Percentiles rank a stretch among this genome's conserved stretches.
Conservation (phyloP, 2,329 filamentous ascomycete species). For the Paecilomyces niveus region DNA sequence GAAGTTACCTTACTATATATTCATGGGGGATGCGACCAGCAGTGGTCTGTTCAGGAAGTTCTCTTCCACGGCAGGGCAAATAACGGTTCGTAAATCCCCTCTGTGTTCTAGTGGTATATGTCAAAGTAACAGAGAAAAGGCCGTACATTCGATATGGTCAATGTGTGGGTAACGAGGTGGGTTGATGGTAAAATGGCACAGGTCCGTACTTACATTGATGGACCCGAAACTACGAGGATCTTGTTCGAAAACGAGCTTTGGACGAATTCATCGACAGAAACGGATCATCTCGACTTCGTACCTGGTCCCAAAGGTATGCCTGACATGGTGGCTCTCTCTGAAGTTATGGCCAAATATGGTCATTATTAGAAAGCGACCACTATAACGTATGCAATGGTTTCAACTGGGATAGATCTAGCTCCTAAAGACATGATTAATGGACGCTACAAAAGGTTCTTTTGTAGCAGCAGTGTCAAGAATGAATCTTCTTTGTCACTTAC, state of each 20-base stretch:
- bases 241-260: slow-evolving; percentile 26
- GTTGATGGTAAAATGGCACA: slow-evolving; percentile 24
- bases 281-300: slow-evolving; percentile 23
- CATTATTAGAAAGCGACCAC: not conserved
- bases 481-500: too few species aligned
- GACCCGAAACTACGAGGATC: slow-evolving; percentile 12
- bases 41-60: slow-evolving; percentile 27
- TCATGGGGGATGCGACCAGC: slow-evolving; percentile 24
- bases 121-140: slow-evolving; percentile 9
- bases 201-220: slow-evolving; percentile 25
- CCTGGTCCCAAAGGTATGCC: slow-evolving; percentile 27
- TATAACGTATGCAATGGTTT: not conserved
- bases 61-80: slow-evolving; percentile 24
- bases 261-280: slow-evolving; percentile 22
- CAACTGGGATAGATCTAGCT: too few species aligned
- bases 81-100: slow-evolving; percentile 15
- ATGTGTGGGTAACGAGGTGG: slow-evolving; percentile 29
- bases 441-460: not conserved
- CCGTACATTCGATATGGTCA: slow-evolving; percentile 22
- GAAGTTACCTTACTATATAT: slow-evolving; percentile 23
- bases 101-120: not conserved
- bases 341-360: not conserved
- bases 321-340: slow-evolving; percentile 8
- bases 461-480: too few species aligned
- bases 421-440: not conserved